These are phyloP conservation scores for Cladochytrium tenue DNA, from an alignment of 371 early-diverging fungal genomes.

Conservation along the genomic window DNA sequence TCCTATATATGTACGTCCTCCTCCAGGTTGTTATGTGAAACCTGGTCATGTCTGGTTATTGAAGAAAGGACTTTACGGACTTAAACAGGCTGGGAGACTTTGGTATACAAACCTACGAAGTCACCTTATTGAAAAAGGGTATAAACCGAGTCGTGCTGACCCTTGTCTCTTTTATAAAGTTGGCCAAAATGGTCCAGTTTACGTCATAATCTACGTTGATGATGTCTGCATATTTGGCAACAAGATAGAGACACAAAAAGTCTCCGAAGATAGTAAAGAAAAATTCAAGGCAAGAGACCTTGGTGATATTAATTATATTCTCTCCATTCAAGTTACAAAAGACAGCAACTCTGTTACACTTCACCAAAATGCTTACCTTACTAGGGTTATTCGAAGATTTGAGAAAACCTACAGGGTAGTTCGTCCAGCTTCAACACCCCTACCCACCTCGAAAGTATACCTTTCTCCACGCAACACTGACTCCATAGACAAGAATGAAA, in stretches of 20 bases:
- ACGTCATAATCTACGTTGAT: slow-evolving; percentile 24
- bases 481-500: neutral
- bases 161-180: slow-evolving; percentile 15
- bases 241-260: neutral
- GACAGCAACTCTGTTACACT: too few relatives aligned
- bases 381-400: neutral
- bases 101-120: slow-evolving; percentile 17
- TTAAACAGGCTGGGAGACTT: slow-evolving; percentile 24
- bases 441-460: neutral
- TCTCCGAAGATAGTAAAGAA: neutral
- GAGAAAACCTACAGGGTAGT: neutral
- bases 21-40: neutral
- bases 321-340: neutral
- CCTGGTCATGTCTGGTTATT: neutral
- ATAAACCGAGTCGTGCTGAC: slow-evolving; percentile 13
- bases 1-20: slow-evolving; percentile 4
- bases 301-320: slow-evolving; percentile 2
- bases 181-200: neutral
- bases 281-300: slow-evolving; percentile 10
- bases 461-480: neutral
- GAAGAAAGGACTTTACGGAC: slow-evolving; percentile 19
- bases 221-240: slow-evolving; percentile 19
- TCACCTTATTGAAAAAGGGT: slow-evolving; percentile 6
- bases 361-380: neutral
- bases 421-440: neutral